A percentile compares a stretch with the other conserved stretches of the same genome.
These are phyloP conservation scores for Olyra latifolia DNA, from an alignment of 176 grass and related monocot species.

Conservation along the genomic window DNA sequence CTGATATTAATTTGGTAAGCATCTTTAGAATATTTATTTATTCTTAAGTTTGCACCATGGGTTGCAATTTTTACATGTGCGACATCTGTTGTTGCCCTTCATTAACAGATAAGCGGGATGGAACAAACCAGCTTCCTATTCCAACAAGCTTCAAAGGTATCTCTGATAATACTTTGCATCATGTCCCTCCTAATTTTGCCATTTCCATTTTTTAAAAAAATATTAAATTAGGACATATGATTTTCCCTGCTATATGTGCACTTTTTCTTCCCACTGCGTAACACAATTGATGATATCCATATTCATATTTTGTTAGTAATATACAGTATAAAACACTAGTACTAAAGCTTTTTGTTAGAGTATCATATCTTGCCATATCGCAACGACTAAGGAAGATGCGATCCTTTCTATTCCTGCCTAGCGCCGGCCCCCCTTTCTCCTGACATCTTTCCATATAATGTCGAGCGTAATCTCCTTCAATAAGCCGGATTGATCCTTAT, in stretches of 20 bases:
- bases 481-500: too few species aligned
- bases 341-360: not conserved
- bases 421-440: too few species aligned
- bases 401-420: too few species aligned
- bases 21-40: slow-evolving; percentile 12
- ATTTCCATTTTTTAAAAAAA: not conserved
- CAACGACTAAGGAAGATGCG: too few species aligned
- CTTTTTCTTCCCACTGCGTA: slow-evolving; percentile 2
- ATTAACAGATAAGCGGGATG: slow-evolving; percentile 93
- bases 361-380: too few species aligned
- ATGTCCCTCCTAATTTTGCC: not conserved
- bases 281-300: slow-evolving; percentile 1
- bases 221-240: slow-evolving; percentile 8
- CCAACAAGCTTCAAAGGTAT: slow-evolving; percentile 96
- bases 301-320: slow-evolving; percentile 25
- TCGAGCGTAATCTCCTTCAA: too few species aligned
- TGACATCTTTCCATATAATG: too few species aligned
- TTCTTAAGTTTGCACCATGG: not conserved
- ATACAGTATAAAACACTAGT: not conserved
- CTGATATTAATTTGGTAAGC: slow-evolving; percentile 93
- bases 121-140: slow-evolving; percentile 98
- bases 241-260: slow-evolving; percentile 13
- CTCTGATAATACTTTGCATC: not conserved
- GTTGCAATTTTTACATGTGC: slow-evolving; percentile 21
- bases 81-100: slow-evolving; percentile 16